Conservation (phyloP, 2,329 filamentous ascomycete species). For the Diaporthe vaccinii region DNA sequence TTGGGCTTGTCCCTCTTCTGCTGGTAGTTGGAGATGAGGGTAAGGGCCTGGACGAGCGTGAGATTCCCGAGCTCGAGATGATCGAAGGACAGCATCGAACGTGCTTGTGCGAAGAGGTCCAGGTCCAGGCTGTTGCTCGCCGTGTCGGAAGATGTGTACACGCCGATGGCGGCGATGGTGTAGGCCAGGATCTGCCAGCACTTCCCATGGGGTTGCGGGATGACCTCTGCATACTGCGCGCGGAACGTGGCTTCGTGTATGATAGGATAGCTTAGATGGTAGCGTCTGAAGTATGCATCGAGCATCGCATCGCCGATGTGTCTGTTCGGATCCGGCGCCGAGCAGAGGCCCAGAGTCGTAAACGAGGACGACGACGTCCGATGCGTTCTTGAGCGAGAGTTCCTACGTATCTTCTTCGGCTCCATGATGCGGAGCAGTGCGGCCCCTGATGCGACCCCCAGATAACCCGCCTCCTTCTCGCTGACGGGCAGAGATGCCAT, state of each 20-base stretch:
- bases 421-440: conserved; percentile 57
- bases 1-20: conserved; percentile 65
- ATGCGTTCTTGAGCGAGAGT: conserved; percentile 40
- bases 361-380: conserved; percentile 39
- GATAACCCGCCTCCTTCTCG: conserved; percentile 57
- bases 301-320: conserved; percentile 47
- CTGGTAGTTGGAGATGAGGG: conserved; percentile 49
- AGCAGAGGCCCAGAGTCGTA: conserved; percentile 32
- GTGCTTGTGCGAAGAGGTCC: conserved; percentile 62
- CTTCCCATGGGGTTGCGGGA: conserved; percentile 38
- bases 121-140: conserved; percentile 56
- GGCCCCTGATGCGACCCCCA: conserved; percentile 60
- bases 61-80: conserved; percentile 43
- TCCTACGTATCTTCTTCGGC: conserved; percentile 43
- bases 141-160: conserved; percentile 37
- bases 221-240: conserved; percentile 40
- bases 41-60: conserved; percentile 50
- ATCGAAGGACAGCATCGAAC: conserved; percentile 40
- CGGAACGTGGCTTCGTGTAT: conserved; percentile 59
- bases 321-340: conserved; percentile 49
- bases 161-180: conserved; percentile 39
- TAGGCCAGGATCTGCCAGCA: conserved; percentile 41
- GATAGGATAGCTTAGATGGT: conserved; percentile 59
- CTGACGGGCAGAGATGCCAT: conserved; percentile 55
- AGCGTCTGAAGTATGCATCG: conserved; percentile 58